These are phyloP conservation scores for Phytophthora nicotianae DNA, from an alignment of 352 stramenopile genomes.

Conservation along the genomic window DNA sequence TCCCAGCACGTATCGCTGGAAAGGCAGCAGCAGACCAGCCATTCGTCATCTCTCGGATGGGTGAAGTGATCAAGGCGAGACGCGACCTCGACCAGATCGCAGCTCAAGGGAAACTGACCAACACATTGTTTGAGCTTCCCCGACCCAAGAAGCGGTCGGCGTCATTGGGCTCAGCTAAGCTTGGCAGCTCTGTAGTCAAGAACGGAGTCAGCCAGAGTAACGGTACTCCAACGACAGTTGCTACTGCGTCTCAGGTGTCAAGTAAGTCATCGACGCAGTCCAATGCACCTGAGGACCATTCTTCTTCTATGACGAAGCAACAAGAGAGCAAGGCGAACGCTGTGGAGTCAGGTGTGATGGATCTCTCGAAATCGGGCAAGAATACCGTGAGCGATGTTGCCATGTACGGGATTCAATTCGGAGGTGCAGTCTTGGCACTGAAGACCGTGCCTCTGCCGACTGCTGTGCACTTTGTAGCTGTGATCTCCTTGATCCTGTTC, in stretches of 20 bases:
- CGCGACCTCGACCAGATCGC: constrained; percentile 40
- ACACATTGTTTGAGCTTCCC: constrained; percentile 46
- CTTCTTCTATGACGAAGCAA: background rate
- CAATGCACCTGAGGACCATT: constrained; percentile 1
- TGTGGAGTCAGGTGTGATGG: constrained; percentile 18
- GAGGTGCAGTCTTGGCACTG: constrained; percentile 51
- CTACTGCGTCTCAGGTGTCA: constrained; percentile 4
- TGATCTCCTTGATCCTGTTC: constrained; percentile 56
- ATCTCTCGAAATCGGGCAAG: constrained; percentile 30
- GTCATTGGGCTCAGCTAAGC: constrained; percentile 20
- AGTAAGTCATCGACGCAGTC: constrained; percentile 8
- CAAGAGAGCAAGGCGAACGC: constrained; percentile 11
- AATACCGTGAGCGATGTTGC: constrained; percentile 48
- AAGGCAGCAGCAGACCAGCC: constrained; percentile 71
- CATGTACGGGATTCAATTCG: constrained; percentile 58
- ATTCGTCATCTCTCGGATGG: constrained; percentile 63
- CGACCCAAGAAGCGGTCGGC: constrained; percentile 15
- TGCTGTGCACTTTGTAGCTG: constrained; percentile 46
- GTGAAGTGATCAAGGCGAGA: constrained; percentile 60
- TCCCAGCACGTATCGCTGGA: constrained; percentile 64
- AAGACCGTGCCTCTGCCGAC: constrained; percentile 51
- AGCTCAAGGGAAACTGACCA: constrained; percentile 49
- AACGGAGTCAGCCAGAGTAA: constrained; percentile 7
- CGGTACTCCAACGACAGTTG: background rate
- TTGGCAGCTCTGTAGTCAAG: constrained; percentile 1